Base-by-base conservation (phyloP, 176 grass and related monocot genomes). In the Leersia perrieri region DNA sequence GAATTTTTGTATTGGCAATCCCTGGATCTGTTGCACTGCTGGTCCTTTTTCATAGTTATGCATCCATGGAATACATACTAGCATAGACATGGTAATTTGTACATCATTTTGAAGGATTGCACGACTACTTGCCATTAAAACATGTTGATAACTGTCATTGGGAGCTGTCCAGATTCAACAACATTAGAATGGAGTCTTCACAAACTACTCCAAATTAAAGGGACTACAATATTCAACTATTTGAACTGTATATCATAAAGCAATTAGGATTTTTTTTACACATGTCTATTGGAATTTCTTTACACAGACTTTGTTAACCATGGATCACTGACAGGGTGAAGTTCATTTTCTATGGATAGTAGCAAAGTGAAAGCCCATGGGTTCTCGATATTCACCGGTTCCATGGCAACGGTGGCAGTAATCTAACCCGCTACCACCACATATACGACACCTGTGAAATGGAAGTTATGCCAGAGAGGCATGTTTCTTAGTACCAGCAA, bases 291-390 rank as follows among this genome's bases (percentile, higher is more conserved):
- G n/a, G n/a, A n/a, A n/a, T n/a, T 25, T 51, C 32, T 49, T 7
- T 10, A 22, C 31, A 66, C 1, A 75, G 7, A 57, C 9, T 64
- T 30, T 7, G 3, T 4, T 29, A 31, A 16, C 51, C 23, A 40
- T 77, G 40, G 15, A 60, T 7, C 36, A 34, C 20, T 77, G 23
- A 5, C 44, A 2, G 8, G 9, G 9, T 1, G 2, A 71, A 33
- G 15, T 32, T 87, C 75, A 79, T 55, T 79, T 84, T 33, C 55
- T 83, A n/a, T 65, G 16, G 25, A 49, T 53, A 42, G 60, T 42
- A 40, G 60, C 88, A 71, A 94, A 91, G 76, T 94, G 92, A 80
- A 94, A 94, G 30, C 92, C 92, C 83, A 94, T 89, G 28, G 87
- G 84, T 89, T 91, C 92, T 49, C 89, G 73, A 80, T 84, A 94